A percentile compares a stretch with the other conserved stretches of the same genome.
These are phyloP conservation scores for Amanita fuliginea DNA, from an alignment of 768 basidiomycete species.

Conservation along the genomic window DNA sequence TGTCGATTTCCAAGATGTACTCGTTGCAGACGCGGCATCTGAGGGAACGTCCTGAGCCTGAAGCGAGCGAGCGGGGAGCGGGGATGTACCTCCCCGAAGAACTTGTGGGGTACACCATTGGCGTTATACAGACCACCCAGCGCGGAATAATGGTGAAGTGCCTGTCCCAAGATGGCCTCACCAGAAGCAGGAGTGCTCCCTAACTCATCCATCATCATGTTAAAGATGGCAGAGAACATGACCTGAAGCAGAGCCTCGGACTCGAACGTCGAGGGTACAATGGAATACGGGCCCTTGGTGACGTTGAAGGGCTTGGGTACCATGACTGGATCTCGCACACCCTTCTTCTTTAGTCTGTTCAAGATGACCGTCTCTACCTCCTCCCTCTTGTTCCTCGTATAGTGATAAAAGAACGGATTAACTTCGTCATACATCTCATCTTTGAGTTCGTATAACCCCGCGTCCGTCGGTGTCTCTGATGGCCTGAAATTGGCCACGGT, in stretches of 20 bases:
- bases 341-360: conserved; percentile 49
- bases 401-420: conserved; percentile 94
- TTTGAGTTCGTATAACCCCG: conserved; percentile 82
- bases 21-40: conserved; percentile 82
- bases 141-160: conserved; percentile 71
- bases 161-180: conserved; percentile 89
- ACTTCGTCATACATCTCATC: conserved; percentile 78
- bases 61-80: conserved; percentile 61
- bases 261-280: conserved; percentile 53
- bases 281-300: conserved; percentile 55
- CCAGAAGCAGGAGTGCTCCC: conserved; percentile 61
- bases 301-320: conserved; percentile 65
- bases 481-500: conserved; percentile 76
- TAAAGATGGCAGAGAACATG: conserved; percentile 73
- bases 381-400: conserved; percentile 86
- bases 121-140: conserved; percentile 69
- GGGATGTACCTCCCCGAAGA: conserved; percentile 92
- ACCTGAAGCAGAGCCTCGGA: conserved; percentile 67
- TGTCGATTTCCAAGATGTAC: conserved; percentile 64
- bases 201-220: conserved; percentile 54
- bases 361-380: conserved; percentile 76
- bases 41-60: conserved; percentile 65
- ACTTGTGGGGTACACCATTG: conserved; percentile 79
- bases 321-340: conserved; percentile 56
- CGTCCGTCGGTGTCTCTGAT: conserved; percentile 69